phyloP scores from a whole-genome alignment of 202 grass and related monocot species.

The Zoysia matrella region DNA sequence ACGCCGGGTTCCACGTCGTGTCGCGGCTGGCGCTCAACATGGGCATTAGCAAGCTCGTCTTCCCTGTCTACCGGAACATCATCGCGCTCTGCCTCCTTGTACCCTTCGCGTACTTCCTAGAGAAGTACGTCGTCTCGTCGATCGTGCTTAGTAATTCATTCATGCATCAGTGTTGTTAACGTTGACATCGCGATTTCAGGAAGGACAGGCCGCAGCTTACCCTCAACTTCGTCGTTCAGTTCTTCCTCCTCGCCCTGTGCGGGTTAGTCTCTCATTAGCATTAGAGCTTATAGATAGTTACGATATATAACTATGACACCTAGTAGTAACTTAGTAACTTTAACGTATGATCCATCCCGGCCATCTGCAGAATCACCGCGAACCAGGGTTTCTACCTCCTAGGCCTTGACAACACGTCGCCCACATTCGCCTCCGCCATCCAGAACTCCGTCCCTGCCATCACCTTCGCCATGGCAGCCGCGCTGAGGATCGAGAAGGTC shows the following conservation, averaged over 20 bases:
- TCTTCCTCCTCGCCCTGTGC: conserved; percentile 96
- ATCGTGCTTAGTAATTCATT: too few relatives aligned
- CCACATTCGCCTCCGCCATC: conserved; percentile 94
- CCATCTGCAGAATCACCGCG: conserved; percentile 64
- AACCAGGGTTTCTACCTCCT: conserved; percentile 99
- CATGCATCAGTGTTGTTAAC: background rate
- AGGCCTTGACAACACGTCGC: conserved; percentile 90
- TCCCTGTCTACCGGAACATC: conserved; percentile 97
- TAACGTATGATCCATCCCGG: too few relatives aligned
- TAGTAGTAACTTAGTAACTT: too few relatives aligned
- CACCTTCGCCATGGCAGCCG: conserved; percentile 96
- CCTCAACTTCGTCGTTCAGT: conserved; percentile 69
- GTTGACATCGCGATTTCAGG: conserved; percentile 36
- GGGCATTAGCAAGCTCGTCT: conserved; percentile 99
- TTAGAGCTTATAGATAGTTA: too few relatives aligned
- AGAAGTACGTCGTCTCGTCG: conserved; percentile 55
- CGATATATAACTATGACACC: too few relatives aligned
- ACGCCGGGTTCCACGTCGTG: conserved; percentile 94
- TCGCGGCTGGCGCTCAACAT: conserved; percentile 92
- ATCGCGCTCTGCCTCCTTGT: conserved; percentile 86
- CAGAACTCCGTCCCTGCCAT: conserved; percentile 98
- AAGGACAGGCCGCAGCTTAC: conserved; percentile 84
- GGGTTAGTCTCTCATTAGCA: conserved; percentile 45
- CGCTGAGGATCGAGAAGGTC: conserved; percentile 86
- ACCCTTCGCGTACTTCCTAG: conserved; percentile 93